Percentiles rank a stretch among this genome's conserved stretches.
Evolutionary conservation across 805 yeast genomes (phyloP).

Genomic region (Candida montana): DNA sequence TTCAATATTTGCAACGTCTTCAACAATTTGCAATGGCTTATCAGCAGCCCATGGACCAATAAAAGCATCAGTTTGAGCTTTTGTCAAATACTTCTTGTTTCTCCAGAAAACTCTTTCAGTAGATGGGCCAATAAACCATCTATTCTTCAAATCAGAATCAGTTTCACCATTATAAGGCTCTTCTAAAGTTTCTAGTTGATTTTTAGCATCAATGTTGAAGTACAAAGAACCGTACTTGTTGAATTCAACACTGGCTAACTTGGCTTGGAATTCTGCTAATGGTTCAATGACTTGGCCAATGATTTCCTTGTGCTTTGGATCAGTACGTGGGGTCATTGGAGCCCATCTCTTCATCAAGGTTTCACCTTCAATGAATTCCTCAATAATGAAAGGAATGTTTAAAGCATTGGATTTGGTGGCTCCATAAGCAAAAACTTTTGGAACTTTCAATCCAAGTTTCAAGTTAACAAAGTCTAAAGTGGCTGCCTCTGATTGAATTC

Average conservation of each 20-base stretch:
- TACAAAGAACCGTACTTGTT: conserved; percentile 77
- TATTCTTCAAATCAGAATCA: conserved; percentile 40
- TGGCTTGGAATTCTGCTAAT: conserved; percentile 59
- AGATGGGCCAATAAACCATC: conserved; percentile 92
- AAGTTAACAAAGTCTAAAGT: conserved; percentile 75
- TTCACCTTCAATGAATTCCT: conserved; percentile 77
- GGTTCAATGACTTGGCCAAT: conserved; percentile 64
- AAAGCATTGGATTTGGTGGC: conserved; percentile 55
- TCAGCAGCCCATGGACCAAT: conserved; percentile 75
- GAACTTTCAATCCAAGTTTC: conserved; percentile 65
- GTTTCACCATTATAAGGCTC: conserved; percentile 60
- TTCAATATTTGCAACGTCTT: conserved; percentile 61
- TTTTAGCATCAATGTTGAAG: conserved; percentile 63
- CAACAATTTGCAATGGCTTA: conserved; percentile 57
- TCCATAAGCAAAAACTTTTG: conserved; percentile 67
- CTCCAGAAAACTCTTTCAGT: conserved; percentile 76
- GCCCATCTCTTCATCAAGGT: conserved; percentile 88
- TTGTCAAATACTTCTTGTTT: conserved; percentile 50
- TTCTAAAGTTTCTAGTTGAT: conserved; percentile 19
- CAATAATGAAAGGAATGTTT: conserved; percentile 69
- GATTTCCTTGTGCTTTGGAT: conserved; percentile 44
- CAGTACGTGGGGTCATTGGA: conserved; percentile 63
- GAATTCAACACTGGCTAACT: conserved; percentile 53
- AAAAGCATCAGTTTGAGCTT: conserved; percentile 40
- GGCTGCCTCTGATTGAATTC: conserved; percentile 86